Percentiles rank a stretch among this genome's conserved stretches.
Conservation (phyloP, 2,329 filamentous ascomycete species). For the Stachybotrys chlorohalonatus region DNA sequence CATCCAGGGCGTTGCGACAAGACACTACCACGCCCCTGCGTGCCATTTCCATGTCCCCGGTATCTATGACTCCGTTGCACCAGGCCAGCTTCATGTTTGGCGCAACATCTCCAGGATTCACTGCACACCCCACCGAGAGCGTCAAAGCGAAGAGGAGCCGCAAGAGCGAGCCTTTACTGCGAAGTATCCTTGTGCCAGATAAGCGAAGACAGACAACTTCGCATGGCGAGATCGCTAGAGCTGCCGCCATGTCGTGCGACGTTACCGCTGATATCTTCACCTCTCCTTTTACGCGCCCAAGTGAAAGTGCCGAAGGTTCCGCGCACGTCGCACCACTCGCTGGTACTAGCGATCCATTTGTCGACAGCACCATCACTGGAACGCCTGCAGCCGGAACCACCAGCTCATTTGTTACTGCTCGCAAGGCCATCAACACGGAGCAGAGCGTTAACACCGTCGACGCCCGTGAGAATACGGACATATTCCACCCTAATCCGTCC, state of each 20-base stretch:
- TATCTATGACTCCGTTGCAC: not conserved
- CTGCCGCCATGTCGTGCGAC: too few species aligned
- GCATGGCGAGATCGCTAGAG: too few species aligned
- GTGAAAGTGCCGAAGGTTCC: not conserved
- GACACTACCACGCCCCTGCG: conserved; percentile 3
- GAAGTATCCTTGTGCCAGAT: not conserved
- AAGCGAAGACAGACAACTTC: not conserved
- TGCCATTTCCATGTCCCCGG: not conserved
- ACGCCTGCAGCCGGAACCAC: too few species aligned
- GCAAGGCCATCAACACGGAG: not conserved
- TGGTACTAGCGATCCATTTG: not conserved
- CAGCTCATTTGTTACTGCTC: too few species aligned
- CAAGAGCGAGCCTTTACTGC: not conserved
- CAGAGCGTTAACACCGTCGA: conserved; percentile 22
- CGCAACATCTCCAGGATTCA: not conserved
- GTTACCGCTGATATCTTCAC: too few species aligned
- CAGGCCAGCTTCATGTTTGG: not conserved
- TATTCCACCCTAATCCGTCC: conserved; percentile 16
- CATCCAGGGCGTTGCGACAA: conserved; percentile 9
- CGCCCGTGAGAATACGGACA: conserved; percentile 23
- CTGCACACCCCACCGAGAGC: not conserved
- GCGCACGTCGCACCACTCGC: not conserved
- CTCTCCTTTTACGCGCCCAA: too few species aligned
- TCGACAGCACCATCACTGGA: not conserved
- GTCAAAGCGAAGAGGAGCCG: not conserved